These are phyloP conservation scores for Pachyrhizus erosus DNA, from an alignment of 306 rosid genomes.

Conservation along the genomic window DNA sequence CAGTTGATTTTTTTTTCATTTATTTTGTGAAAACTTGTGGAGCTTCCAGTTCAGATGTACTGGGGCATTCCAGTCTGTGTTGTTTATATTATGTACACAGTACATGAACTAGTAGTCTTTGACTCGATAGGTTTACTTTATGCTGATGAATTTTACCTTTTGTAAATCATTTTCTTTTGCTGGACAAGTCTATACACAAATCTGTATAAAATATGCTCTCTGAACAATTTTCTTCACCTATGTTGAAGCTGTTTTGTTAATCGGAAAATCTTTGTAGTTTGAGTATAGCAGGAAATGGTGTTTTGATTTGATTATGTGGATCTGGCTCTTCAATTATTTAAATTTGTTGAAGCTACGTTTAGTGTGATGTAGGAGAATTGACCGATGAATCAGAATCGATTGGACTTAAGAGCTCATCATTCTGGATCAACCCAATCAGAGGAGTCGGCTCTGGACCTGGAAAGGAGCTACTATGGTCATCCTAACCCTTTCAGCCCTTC, in stretches of 20 bases:
- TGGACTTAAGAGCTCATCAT: constrained; percentile 69
- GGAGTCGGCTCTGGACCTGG: constrained; percentile 86
- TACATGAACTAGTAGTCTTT: constrained; percentile 30
- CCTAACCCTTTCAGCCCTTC: constrained; percentile 76
- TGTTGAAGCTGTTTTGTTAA: constrained; percentile 27
- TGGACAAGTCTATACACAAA: constrained; percentile 2
- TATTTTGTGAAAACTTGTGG: background rate
- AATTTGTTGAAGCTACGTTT: constrained; percentile 33
- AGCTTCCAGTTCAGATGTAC: constrained; percentile 31
- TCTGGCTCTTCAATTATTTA: constrained; percentile 24
- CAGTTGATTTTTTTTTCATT: constrained; percentile 24
- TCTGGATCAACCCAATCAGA: constrained; percentile 87
- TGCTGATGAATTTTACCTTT: constrained; percentile 26
- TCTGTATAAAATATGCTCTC: constrained; percentile 9
- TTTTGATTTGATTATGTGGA: constrained; percentile 13
- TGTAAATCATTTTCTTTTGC: constrained; percentile 18
- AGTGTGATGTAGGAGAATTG: constrained; percentile 67
- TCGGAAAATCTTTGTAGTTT: constrained; percentile 38
- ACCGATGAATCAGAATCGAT: constrained; percentile 72
- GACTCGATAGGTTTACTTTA: constrained; percentile 24
- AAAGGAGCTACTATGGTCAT: constrained; percentile 69
- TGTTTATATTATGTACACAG: constrained; percentile 37
- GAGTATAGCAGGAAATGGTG: constrained; percentile 32
- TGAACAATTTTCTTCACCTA: constrained; percentile 13
- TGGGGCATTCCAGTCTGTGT: background rate